These are phyloP conservation scores for Aspergillus olivimuriae DNA, from an alignment of 495 filamentous ascomycete species.

Conservation along the genomic window DNA sequence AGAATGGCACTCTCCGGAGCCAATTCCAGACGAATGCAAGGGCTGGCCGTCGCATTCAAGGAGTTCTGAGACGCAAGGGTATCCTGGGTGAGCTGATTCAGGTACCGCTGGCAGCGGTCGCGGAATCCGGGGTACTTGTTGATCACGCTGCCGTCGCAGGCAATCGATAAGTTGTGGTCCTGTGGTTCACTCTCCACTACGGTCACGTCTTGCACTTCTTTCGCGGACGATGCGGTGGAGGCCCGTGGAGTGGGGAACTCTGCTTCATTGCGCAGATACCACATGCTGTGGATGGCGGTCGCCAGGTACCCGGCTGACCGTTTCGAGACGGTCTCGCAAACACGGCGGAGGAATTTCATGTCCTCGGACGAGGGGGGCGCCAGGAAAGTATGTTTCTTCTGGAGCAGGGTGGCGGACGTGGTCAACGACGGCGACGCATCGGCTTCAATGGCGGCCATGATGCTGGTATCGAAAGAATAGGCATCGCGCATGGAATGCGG, in stretches of 20 bases:
- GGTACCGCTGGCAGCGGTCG: slow-evolving; percentile 42
- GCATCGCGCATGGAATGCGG: slow-evolving; percentile 54
- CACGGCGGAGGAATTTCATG: slow-evolving; percentile 47
- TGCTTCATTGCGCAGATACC: slow-evolving; percentile 46
- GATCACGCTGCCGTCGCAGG: slow-evolving; percentile 54
- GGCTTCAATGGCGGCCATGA: slow-evolving; percentile 49
- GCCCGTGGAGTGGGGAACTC: slow-evolving; percentile 29
- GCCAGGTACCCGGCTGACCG: slow-evolving; percentile 60
- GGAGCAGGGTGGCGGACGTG: slow-evolving; percentile 40
- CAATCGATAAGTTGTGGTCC: slow-evolving; percentile 37
- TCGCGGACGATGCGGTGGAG: slow-evolving; percentile 22
- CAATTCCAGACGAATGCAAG: slow-evolving; percentile 38
- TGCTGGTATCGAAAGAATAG: slow-evolving; percentile 66
- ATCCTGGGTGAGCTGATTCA: slow-evolving; percentile 38
- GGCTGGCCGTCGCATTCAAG: slow-evolving; percentile 12
- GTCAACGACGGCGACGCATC: slow-evolving; percentile 43
- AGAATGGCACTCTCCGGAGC: slow-evolving; percentile 49
- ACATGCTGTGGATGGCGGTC: slow-evolving; percentile 59
- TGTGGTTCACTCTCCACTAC: slow-evolving; percentile 32
- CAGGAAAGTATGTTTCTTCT: slow-evolving; percentile 44
- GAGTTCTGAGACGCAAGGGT: slow-evolving; percentile 10
- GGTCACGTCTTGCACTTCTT: slow-evolving; percentile 35
- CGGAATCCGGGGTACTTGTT: slow-evolving; percentile 54
- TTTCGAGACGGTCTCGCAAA: slow-evolving; percentile 48
- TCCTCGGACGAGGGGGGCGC: slow-evolving; percentile 43